Base-by-base conservation (phyloP, 2,329 filamentous ascomycete genomes). In the Zasmidium cellare region DNA sequence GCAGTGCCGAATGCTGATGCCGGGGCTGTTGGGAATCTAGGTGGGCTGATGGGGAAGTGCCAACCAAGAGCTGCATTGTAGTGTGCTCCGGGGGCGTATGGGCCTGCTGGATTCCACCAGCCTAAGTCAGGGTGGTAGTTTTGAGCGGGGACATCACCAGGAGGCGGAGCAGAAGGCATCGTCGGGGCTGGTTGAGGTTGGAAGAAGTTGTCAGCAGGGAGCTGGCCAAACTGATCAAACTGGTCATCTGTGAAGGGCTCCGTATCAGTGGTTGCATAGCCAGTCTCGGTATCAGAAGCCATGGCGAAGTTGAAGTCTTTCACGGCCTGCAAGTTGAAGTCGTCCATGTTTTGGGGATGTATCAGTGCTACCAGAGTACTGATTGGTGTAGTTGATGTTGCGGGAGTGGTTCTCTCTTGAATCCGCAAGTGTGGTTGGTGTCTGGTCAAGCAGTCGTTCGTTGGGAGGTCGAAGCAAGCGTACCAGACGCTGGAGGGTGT, bases 401-500 rank as follows among this genome's bases (percentile, higher is more conserved):
- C 22, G 3, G 23, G 9, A 2, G 14, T 19, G 18, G 22, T 22
- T 48, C 7, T 46, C 18, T 25, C n/a, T 31, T 20, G 20, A 24
- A 56, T 47, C 35, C 53, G 44, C 53, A 25, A 6, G 35, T 38
- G 31, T 20, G 20, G 18, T 35, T 19, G 16, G 25, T 41, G 45
- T 41, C 11, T 48, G 16, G 31, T 44, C 51, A 56, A 56, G 53
- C 46, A 19, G 18, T 45, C n/a, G 18, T 23, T 45, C 12, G 22
- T 38, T 46, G 16, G 22, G 19, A 16, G 45, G 16, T 41, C 23
- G 45, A 24, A 49, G 41, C 18, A 50, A 41, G 53, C 47, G 53
- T 56, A 45, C 53, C 53, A 38, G 53, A 56, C 53, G 47, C 53
- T 44, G 22, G 19, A 16, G 46, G 23, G 22, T 19, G 23, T 38